phyloP scores from a whole-genome alignment of 495 filamentous ascomycete genomes.

The Neurospora sp. region DNA sequence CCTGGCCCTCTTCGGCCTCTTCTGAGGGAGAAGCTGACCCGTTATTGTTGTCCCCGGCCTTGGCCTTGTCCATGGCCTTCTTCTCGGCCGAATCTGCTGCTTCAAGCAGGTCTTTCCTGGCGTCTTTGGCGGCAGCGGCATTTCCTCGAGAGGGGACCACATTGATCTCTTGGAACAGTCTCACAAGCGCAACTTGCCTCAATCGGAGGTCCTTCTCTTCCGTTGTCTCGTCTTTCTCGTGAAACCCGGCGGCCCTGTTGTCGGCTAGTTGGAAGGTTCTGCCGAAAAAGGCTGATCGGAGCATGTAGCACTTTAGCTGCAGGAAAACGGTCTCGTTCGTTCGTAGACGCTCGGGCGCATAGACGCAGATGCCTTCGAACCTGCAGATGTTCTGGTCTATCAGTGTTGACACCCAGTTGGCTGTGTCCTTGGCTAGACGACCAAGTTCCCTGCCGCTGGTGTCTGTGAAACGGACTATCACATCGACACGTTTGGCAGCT shows the following conservation, averaged over 20 bases:
- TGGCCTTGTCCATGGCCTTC: conserved; percentile 47
- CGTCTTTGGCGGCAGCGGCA: conserved; percentile 66
- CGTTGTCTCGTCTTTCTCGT: conserved; percentile 69
- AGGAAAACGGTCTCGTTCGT: conserved; percentile 91
- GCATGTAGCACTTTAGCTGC: conserved; percentile 70
- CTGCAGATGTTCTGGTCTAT: conserved; percentile 85
- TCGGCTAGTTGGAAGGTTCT: conserved; percentile 48
- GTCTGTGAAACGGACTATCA: conserved; percentile 92
- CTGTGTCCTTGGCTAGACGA: conserved; percentile 76
- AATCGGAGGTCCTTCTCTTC: conserved; percentile 81
- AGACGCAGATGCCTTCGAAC: conserved; percentile 86
- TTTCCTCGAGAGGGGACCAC: conserved; percentile 64
- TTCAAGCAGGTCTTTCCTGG: conserved; percentile 70
- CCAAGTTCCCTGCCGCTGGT: conserved; percentile 71
- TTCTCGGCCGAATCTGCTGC: conserved; percentile 79
- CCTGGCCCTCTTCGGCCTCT: conserved; percentile 72
- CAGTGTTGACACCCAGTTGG: conserved; percentile 88
- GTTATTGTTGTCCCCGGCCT: conserved; percentile 31
- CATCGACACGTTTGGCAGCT: conserved; percentile 55
- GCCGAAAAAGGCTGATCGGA: conserved; percentile 61
- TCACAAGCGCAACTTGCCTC: conserved; percentile 78
- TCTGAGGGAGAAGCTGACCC: conserved; percentile 41
- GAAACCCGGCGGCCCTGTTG: conserved; percentile 53
- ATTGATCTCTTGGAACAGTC: conserved; percentile 81
- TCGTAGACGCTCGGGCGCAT: conserved; percentile 68